These are phyloP conservation scores for Xerocomus potaroensis DNA, from an alignment of 768 basidiomycete species.

Conservation along the genomic window DNA sequence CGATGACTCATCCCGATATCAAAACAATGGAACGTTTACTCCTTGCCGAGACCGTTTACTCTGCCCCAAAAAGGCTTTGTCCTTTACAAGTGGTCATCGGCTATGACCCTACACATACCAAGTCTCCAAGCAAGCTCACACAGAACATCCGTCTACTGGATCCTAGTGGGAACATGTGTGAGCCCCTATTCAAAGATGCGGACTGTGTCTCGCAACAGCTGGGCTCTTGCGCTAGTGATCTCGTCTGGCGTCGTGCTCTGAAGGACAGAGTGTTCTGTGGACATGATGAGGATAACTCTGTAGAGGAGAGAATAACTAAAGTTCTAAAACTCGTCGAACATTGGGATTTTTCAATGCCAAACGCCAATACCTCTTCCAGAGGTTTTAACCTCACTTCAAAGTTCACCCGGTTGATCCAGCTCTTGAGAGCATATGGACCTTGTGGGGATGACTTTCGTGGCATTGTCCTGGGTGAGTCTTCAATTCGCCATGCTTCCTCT, in stretches of 20 bases:
- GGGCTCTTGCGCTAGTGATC: conserved; percentile 65
- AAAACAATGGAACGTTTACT: conserved; percentile 38
- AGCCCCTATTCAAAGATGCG: conserved; percentile 44
- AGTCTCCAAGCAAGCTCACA: conserved; percentile 40
- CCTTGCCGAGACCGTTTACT: conserved; percentile 37
- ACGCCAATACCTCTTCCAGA: conserved; percentile 49
- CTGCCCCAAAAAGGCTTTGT: conserved; percentile 32
- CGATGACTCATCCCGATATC: conserved; percentile 27
- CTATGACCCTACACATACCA: conserved; percentile 41
- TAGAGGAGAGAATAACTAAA: conserved; percentile 22
- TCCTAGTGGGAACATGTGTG: conserved; percentile 35
- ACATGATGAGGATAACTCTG: conserved; percentile 33
- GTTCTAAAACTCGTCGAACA: conserved; percentile 46
- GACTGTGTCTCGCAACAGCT: conserved; percentile 47
- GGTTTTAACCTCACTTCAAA: conserved; percentile 70
- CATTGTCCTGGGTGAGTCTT: conserved; percentile 56
- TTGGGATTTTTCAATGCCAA: conserved; percentile 63
- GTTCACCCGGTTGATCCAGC: conserved; percentile 54
- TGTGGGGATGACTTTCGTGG: conserved; percentile 60
- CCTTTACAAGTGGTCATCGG: conserved; percentile 52
- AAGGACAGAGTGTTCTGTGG: conserved; percentile 35
- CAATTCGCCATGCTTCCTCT: conserved; percentile 32
- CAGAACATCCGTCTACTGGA: conserved; percentile 46
- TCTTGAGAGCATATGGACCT: conserved; percentile 50
- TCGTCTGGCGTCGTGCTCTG: conserved; percentile 60